Conservation (phyloP, 1,284 basidiomycete genomes). For the Pseudozyma pruni region DNA sequence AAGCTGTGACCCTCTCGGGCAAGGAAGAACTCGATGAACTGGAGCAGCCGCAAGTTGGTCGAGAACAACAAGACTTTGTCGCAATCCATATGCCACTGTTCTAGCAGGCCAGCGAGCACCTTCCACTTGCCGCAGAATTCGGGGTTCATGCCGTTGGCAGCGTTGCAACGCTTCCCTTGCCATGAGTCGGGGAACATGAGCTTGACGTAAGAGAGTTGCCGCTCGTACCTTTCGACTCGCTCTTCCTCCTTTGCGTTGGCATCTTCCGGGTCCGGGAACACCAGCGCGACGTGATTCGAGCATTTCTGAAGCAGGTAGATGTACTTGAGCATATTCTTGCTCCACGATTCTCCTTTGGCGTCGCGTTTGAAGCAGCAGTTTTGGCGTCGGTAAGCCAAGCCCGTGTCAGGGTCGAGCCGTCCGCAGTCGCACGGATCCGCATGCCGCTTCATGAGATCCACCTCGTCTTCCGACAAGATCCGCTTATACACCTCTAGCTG, state of each 20-base stretch:
- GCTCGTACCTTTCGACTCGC: slow-evolving; percentile 50
- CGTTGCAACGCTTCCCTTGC: slow-evolving; percentile 43
- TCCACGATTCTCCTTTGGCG: slow-evolving; percentile 71
- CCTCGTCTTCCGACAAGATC: slow-evolving; percentile 74
- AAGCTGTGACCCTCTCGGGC: slow-evolving; percentile 75
- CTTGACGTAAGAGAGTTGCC: slow-evolving; percentile 56
- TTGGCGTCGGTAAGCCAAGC: slow-evolving; percentile 49
- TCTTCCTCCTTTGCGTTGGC: slow-evolving; percentile 25
- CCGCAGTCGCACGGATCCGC: slow-evolving; percentile 80
- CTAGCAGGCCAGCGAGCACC: slow-evolving; percentile 77
- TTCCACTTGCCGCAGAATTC: slow-evolving; percentile 86
- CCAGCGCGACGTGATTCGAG: slow-evolving; percentile 83
- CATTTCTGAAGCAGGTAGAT: slow-evolving; percentile 83
- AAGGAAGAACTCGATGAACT: slow-evolving; percentile 80
- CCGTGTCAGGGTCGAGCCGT: slow-evolving; percentile 64
- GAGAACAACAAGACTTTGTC: slow-evolving; percentile 77
- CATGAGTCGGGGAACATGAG: slow-evolving; percentile 64
- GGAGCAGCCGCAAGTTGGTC: slow-evolving; percentile 82
- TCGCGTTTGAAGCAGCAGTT: slow-evolving; percentile 72
- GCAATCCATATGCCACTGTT: slow-evolving; percentile 69
- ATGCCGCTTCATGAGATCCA: slow-evolving; percentile 76
- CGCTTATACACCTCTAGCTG: slow-evolving; percentile 79
- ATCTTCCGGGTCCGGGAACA: slow-evolving; percentile 75
- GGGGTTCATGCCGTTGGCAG: slow-evolving; percentile 61
- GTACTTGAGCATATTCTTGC: slow-evolving; percentile 73